Conservation (phyloP, 192 early-diverging fungal species). For the Gonapodya prolifera region DNA sequence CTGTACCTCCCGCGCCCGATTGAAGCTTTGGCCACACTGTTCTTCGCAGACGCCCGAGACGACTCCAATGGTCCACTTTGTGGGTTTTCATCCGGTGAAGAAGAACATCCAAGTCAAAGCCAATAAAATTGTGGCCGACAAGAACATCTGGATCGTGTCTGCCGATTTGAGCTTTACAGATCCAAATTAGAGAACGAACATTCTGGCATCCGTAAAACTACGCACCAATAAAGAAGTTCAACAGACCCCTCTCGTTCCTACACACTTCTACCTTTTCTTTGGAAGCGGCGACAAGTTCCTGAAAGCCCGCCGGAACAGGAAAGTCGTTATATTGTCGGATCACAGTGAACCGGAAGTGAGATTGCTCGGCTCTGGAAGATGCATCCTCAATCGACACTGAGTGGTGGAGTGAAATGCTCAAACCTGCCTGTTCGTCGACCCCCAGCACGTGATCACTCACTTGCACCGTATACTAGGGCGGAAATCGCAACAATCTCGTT, state of each 20-base stretch:
- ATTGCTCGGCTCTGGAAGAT: slow-evolving; percentile 26
- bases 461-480: slow-evolving; percentile 58
- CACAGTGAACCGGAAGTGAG: slow-evolving; percentile 40
- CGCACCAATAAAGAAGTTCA: slow-evolving; percentile 62
- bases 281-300: slow-evolving; percentile 31
- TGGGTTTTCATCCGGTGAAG: slow-evolving; percentile 84
- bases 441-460: slow-evolving; percentile 16
- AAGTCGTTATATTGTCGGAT: slow-evolving; percentile 60
- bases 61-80: slow-evolving; percentile 69
- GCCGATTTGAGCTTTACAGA: slow-evolving; percentile 48
- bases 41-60: slow-evolving; percentile 72
- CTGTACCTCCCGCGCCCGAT: slow-evolving; percentile 61
- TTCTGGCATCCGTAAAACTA: background rate
- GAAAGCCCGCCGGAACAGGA: slow-evolving; percentile 73
- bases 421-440: background rate
- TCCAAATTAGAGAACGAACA: background rate
- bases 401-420: background rate
- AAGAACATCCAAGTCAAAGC: slow-evolving; percentile 86
- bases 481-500: slow-evolving; percentile 83
- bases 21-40: slow-evolving; percentile 78
- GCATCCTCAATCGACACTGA: slow-evolving; percentile 38
- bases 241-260: slow-evolving; percentile 58
- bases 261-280: slow-evolving; percentile 41
- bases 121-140: slow-evolving; percentile 93
- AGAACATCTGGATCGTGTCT: slow-evolving; percentile 80